Evolutionary conservation across 2,329 filamentous ascomycete species (phyloP), one percentile per base, ranked within the genome.

Genomic region (Emmonsia crescens): DNA sequence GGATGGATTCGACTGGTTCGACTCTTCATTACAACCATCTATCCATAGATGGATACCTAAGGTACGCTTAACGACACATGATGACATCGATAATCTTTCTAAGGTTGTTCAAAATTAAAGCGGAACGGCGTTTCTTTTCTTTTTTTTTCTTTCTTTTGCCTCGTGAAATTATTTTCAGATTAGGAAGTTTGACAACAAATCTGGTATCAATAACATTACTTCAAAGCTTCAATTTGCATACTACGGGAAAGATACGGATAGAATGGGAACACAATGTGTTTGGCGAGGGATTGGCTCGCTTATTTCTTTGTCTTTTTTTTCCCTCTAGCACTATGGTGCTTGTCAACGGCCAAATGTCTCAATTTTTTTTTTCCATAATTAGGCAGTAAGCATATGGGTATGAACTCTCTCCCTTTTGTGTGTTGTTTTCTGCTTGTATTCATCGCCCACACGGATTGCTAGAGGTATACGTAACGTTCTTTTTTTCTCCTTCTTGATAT

Each of bases 21-120:
- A 57, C 54, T 29, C 59, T 54, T 59, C 55, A 57, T 61, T 60
- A 46, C 46, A 58, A 58, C 58, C 61, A 57, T 48, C 21, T 27
- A 14, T 48, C 44, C 12, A 46, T 27, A 27, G 21, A 48, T 12
- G 44, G 33, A 48, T 48, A 48, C n/a, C n/a, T n/a, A n/a, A n/a
- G n/a, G n/a, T 52, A 48, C 51, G 54, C 40, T 60, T 63, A 57
- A 64, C 59, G 63, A 64, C 63, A 58, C 55, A 42, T 63, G 56
- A 64, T 55, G 63, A 63, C n/a, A 52, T n/a, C 33, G 9, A 33
- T 48, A 48, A 44, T 36, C 38, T 29, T n/a, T n/a, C 44, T 48
- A 27, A n/a, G n/a, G n/a, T 52, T 52, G 55, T 44, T 57, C 29
- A 57, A 64, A 64, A 60, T 44, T 60, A 60, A 60, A 60, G 31